Base-by-base conservation (phyloP, 768 basidiomycete genomes). In the Strobilomyces dryophilus region DNA sequence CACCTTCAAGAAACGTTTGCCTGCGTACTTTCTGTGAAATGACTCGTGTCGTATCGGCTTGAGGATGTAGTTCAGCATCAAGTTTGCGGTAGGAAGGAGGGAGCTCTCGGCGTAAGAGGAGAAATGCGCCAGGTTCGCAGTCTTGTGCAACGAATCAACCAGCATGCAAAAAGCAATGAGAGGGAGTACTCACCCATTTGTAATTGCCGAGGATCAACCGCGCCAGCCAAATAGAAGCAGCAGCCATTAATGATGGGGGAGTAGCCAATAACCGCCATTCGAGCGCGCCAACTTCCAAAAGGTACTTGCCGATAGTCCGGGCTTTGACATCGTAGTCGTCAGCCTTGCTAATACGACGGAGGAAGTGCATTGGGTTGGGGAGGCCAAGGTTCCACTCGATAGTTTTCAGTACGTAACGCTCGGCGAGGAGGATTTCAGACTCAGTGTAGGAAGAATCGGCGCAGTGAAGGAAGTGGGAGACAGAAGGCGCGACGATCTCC, bases 311-410 rank as follows among this genome's bases (percentile, higher is more conserved):
- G 18, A 97, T 78, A 4, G 93, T 94, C 52, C 94, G 75, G 15
- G 85, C 85, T 60, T 91, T 82, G 29, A 89, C 79, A 60, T 95
- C 89, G 69, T 92, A 95, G 51, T 86, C 84, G 61, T 98, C 95
- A 3, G 93, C 95, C 73, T 97, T 98, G 74, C 89, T 92, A 51
- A 91, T 85, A 32, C 94, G 79, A 36, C 94, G 77, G 37, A 97
- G 77, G 77, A 87, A 97, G 57, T 89, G 84, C 73, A 98, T 84
- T 3, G 93, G 92, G 57, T 89, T 92, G 27, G 95, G 90, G 65
- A 84, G 90, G 53, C 84, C 80, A 56, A 97, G 64, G 66, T 95
- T 86, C 83, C 89, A 98, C 27, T 89, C 83, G 49, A 97, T 73
- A 9, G 88, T 89, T 66, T 86, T 85, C 44, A 97, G 75, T 49